Evolutionary conservation across 345 rosid genomes (phyloP).

Genomic region (Citrus glauca): DNA sequence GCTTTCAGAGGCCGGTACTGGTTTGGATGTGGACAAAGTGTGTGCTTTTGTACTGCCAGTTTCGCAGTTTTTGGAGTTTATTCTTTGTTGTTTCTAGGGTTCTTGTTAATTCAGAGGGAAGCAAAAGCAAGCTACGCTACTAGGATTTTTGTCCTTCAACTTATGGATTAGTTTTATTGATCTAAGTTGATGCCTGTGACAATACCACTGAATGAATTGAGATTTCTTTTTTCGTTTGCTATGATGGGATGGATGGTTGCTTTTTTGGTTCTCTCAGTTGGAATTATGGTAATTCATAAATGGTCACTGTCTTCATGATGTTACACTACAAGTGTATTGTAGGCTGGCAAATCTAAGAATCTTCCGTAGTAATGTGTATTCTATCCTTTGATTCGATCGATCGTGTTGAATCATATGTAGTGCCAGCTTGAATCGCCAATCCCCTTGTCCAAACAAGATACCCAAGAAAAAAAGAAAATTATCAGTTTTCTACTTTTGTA

Average conservation of each 20-base stretch:
- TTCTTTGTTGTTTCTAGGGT: constrained; percentile 20
- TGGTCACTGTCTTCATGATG: neutral
- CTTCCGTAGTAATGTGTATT: neutral
- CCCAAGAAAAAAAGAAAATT: no score
- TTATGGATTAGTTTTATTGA: neutral
- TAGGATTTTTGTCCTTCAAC: neutral
- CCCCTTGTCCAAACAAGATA: neutral
- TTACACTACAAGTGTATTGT: neutral
- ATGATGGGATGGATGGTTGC: neutral
- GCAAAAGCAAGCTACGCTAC: neutral
- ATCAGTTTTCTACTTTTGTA: no score
- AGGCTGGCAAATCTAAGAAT: neutral
- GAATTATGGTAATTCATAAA: neutral
- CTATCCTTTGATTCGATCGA: neutral
- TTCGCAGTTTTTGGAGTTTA: constrained; percentile 23
- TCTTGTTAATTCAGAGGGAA: neutral
- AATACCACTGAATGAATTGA: no score
- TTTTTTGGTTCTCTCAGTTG: no score
- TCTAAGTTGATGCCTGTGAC: neutral
- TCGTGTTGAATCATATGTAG: neutral
- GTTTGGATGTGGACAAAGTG: constrained; percentile 18
- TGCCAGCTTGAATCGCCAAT: neutral
- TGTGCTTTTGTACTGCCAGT: neutral
- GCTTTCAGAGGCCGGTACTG: neutral
- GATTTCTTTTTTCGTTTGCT: no score